Percentiles rank a stretch among this genome's conserved stretches.
phyloP scores from a whole-genome alignment of 441 rosid species.

The Populus hybrid region DNA sequence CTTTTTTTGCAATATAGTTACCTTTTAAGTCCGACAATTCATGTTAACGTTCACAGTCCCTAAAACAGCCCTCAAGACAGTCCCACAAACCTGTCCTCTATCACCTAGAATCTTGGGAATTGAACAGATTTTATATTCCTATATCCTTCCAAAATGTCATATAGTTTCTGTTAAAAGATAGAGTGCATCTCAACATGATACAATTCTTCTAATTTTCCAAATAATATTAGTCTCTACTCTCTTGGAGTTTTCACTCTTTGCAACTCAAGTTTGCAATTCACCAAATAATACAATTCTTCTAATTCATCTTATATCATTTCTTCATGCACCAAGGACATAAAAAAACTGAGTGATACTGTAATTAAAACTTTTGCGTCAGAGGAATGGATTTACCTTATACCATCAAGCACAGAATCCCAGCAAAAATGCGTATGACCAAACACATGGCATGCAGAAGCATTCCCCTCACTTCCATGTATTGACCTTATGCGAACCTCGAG shows the following conservation, averaged over 20 bases:
- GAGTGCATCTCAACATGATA: neutral
- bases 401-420: slow-evolving; percentile 67
- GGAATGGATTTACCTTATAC: slow-evolving; percentile 44
- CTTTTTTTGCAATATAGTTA: neutral
- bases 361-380: neutral
- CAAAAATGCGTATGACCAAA: slow-evolving; percentile 76
- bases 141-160: neutral
- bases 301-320: neutral
- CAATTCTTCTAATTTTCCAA: neutral
- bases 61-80: neutral
- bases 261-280: neutral
- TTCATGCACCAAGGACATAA: neutral
- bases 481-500: slow-evolving; percentile 56
- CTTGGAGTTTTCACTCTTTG: neutral
- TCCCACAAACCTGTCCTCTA: neutral
- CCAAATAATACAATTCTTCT: too few relatives aligned
- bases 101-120: neutral
- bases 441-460: slow-evolving; percentile 46
- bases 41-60: neutral
- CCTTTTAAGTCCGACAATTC: neutral
- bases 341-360: neutral
- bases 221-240: neutral
- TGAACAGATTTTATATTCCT: neutral
- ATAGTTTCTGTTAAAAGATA: neutral
- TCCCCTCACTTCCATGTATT: slow-evolving; percentile 39